Percentiles rank a stretch among this genome's conserved stretches.
Conservation (phyloP, 371 early-diverging fungal species). For the Mortierella sp. region DNA sequence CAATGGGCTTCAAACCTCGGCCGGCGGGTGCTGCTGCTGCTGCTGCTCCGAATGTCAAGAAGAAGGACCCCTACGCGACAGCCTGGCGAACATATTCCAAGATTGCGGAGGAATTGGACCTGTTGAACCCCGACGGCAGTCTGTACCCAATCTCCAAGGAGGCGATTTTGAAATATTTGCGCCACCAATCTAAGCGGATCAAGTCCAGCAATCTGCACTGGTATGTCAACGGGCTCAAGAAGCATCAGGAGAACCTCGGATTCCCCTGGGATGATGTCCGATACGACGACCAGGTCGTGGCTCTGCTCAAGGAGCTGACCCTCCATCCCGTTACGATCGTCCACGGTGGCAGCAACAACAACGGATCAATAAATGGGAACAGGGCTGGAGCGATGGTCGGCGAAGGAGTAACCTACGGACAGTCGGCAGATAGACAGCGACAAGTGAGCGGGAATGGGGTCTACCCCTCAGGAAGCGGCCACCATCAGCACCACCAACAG, state of each 20-base stretch:
- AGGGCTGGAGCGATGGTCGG: background rate
- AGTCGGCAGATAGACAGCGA: background rate
- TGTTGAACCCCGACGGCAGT: conserved; percentile 44
- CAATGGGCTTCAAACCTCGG: background rate
- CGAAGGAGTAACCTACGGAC: background rate
- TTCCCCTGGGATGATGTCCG: conserved; percentile 54
- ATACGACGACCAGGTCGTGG: conserved; percentile 53
- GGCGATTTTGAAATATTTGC: conserved; percentile 50
- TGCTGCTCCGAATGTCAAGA: conserved; percentile 19
- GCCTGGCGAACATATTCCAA: conserved; percentile 56
- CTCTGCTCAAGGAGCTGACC: conserved; percentile 47
- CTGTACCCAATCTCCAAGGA: conserved; percentile 54
- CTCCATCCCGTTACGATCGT: conserved; percentile 43
- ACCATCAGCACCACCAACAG: background rate
- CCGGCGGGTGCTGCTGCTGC: background rate
- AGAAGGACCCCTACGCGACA: conserved; percentile 55
- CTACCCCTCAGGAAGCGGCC: background rate
- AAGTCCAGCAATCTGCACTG: conserved; percentile 56
- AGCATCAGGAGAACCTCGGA: conserved; percentile 52
- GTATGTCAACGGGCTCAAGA: conserved; percentile 57
- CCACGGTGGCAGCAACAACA: conserved; percentile 11
- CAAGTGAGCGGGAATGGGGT: background rate
- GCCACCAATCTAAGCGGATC: conserved; percentile 53
- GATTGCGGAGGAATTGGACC: conserved; percentile 47
- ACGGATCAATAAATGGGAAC: background rate